Evolutionary conservation across 768 basidiomycete genomes (phyloP).

Genomic region (Exidia glandulosa): DNA sequence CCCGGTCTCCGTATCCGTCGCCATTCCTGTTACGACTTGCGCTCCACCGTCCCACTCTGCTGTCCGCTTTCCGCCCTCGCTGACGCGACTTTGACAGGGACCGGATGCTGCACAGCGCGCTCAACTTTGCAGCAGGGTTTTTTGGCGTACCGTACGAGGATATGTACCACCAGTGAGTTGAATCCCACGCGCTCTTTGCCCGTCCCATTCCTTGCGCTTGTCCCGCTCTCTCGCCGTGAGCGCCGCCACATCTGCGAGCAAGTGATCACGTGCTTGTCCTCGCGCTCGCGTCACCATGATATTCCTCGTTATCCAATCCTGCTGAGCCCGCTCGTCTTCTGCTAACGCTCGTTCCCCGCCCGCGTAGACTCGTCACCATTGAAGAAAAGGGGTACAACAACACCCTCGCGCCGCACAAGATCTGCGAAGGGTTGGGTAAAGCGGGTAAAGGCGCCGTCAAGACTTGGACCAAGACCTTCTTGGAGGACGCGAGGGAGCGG

Average conservation of each 20-base stretch:
- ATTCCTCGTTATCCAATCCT: too few species aligned
- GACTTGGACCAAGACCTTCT: conserved; percentile 31
- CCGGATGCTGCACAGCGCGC: conserved; percentile 21
- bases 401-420: conserved; percentile 32
- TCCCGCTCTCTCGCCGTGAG: too few species aligned
- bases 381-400: conserved; percentile 46
- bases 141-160: conserved; percentile 58
- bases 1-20: too few species aligned
- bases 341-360: background rate
- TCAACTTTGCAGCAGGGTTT: conserved; percentile 54
- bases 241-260: too few species aligned
- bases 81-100: conserved; percentile 5
- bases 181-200: too few species aligned
- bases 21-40: too few species aligned
- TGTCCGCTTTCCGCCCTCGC: too few species aligned
- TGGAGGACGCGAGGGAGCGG: conserved; percentile 19
- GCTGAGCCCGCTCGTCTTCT: too few species aligned
- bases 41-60: too few species aligned
- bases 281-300: too few species aligned
- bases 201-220: background rate
- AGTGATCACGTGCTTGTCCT: too few species aligned
- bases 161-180: conserved; percentile 49
- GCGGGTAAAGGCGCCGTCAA: conserved; percentile 14
- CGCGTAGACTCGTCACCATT: conserved; percentile 47
- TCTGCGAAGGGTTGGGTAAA: conserved; percentile 10